Conservation (phyloP, 2,329 filamentous ascomycete genomes). For the Trichoderma koningiopsis region DNA sequence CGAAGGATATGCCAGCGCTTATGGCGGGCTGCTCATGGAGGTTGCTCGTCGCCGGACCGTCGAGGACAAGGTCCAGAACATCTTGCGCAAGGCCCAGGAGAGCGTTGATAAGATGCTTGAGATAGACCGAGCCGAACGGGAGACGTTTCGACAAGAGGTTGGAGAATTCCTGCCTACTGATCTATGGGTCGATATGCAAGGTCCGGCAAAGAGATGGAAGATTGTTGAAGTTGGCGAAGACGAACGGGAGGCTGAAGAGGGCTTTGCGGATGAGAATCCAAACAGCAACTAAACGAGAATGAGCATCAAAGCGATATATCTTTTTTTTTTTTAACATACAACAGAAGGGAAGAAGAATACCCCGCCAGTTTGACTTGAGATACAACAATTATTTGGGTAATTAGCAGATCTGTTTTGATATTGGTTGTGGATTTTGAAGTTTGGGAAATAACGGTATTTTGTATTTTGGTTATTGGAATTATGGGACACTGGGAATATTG, state of each 20-base stretch:
- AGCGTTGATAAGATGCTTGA: slow-evolving; percentile 75
- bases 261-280: not conserved
- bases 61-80: slow-evolving; percentile 71
- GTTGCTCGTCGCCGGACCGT: slow-evolving; percentile 72
- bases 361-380: not conserved
- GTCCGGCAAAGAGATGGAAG: slow-evolving; percentile 56
- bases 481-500: not conserved
- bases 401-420: not conserved
- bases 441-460: not conserved
- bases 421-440: not conserved
- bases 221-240: slow-evolving; percentile 45
- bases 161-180: slow-evolving; percentile 87
- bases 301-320: not conserved
- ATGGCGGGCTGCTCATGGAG: slow-evolving; percentile 82
- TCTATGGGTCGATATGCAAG: slow-evolving; percentile 77
- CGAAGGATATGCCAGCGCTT: slow-evolving; percentile 80
- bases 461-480: not conserved
- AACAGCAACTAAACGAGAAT: not conserved
- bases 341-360: not conserved
- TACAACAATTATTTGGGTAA: not conserved
- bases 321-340: not conserved
- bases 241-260: not conserved
- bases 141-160: slow-evolving; percentile 77
- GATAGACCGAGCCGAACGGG: slow-evolving; percentile 71
- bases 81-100: slow-evolving; percentile 76